Conservation (phyloP, 1,284 basidiomycete genomes). For the Agaricales sp. region DNA sequence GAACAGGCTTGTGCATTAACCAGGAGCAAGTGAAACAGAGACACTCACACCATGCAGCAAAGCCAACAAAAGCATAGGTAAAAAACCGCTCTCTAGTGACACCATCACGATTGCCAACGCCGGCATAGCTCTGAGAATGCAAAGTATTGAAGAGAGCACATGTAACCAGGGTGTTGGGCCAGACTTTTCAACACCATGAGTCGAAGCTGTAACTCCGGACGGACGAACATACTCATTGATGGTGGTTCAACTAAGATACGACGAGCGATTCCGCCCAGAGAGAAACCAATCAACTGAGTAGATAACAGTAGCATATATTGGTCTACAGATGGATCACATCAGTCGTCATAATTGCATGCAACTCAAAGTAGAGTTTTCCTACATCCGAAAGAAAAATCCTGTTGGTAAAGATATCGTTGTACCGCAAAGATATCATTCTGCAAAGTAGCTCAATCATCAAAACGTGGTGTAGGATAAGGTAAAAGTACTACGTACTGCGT, state of each 20-base stretch:
- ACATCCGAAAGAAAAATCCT: slow-evolving; percentile 28
- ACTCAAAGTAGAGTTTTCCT: slow-evolving; percentile 11
- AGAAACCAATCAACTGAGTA: slow-evolving; percentile 62
- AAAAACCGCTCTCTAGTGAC: slow-evolving; percentile 48
- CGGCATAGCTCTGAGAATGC: slow-evolving; percentile 42
- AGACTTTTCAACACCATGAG: slow-evolving; percentile 31
- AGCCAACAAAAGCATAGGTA: slow-evolving; percentile 31
- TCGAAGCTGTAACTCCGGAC: slow-evolving; percentile 9
- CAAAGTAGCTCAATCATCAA: too few species aligned
- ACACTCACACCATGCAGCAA: slow-evolving; percentile 30
- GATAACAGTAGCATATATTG: slow-evolving; percentile 52
- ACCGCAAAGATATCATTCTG: slow-evolving; percentile 58
- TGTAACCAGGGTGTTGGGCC: slow-evolving; percentile 70
- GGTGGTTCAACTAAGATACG: slow-evolving; percentile 68
- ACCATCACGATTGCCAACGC: slow-evolving; percentile 26
- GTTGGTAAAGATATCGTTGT: slow-evolving; percentile 47
- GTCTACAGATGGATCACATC: slow-evolving; percentile 16
- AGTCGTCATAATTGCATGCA: too few species aligned
- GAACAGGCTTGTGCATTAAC: not conserved
- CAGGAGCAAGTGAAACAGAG: not conserved
- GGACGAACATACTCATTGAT: slow-evolving; percentile 47
- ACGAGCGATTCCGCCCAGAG: slow-evolving; percentile 51
- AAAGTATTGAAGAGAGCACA: slow-evolving; percentile 73
- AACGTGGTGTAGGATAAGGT: too few species aligned
- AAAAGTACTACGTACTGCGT: too few species aligned